A percentile compares a stretch with the other conserved stretches of the same genome.
Evolutionary conservation across 306 rosid species (phyloP).

Genomic region (Cucumis cinereus): DNA sequence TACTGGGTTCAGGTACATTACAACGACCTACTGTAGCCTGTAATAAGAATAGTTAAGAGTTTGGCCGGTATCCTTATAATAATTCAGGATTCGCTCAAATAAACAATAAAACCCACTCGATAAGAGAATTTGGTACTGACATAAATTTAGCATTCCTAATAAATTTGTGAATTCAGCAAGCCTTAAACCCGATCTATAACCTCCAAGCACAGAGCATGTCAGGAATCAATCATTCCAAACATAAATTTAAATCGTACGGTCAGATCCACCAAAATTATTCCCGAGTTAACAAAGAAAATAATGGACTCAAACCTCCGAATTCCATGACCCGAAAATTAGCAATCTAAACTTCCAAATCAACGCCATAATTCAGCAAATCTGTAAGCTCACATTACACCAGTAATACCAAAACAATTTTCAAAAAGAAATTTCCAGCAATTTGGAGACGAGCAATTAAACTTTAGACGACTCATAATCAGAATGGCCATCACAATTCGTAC

Average conservation of each 20-base stretch:
- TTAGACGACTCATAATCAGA: not conserved
- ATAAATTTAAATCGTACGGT: not conserved
- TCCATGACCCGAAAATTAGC: not conserved
- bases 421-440: not conserved
- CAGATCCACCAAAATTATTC: slow-evolving; percentile 36
- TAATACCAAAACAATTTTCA: not conserved
- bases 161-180: not conserved
- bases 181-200: not conserved
- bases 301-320: not conserved
- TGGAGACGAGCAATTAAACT: not conserved
- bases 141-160: not conserved
- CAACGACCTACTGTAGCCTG: slow-evolving; percentile 90
- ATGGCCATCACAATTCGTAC: not conserved
- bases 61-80: not conserved
- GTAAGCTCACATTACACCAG: not conserved
- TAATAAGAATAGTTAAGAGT: slow-evolving; percentile 15
- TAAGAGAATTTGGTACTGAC: not conserved
- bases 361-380: slow-evolving; percentile 5
- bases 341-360: not conserved
- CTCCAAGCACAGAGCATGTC: not conserved
- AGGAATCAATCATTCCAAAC: not conserved
- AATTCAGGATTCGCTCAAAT: not conserved
- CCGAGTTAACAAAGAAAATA: not conserved
- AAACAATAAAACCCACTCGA: not conserved
- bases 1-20: slow-evolving; percentile 65